Conservation (phyloP, 2,329 filamentous ascomycete species). For the Pyrenophora graminea region DNA sequence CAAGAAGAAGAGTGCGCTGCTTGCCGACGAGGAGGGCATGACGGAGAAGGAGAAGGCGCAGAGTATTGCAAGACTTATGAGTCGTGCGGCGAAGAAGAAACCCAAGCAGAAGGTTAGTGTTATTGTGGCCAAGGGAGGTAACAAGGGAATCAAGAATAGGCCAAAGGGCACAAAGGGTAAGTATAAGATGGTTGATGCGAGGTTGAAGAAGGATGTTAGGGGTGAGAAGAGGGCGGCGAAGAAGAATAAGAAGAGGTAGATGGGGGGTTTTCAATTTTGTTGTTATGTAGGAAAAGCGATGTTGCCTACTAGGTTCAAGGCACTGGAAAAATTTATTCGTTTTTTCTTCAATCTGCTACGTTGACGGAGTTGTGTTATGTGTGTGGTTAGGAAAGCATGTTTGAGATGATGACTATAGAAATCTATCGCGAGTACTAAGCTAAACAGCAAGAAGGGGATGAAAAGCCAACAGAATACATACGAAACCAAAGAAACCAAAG, state of each 20-base stretch:
- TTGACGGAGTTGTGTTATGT: too few species aligned
- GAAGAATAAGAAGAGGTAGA: constrained; percentile 61
- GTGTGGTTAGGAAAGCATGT: too few species aligned
- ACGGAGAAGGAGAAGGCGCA: constrained; percentile 95
- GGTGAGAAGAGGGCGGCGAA: constrained; percentile 81
- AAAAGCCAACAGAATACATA: too few species aligned
- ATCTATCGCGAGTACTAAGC: too few species aligned
- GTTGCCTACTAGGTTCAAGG: too few species aligned
- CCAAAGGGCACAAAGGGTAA: constrained; percentile 92
- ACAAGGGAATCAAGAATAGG: constrained; percentile 82
- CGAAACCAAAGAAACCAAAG: too few species aligned
- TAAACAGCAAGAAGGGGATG: too few species aligned
- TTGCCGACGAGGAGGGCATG: constrained; percentile 87
- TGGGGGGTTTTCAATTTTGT: too few species aligned
- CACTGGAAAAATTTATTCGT: too few species aligned
- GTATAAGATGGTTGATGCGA: constrained; percentile 94
- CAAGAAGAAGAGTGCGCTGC: constrained; percentile 91
- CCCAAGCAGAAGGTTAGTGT: constrained; percentile 81
- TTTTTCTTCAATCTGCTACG: too few species aligned
- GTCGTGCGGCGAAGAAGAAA: constrained; percentile 82
- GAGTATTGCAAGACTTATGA: constrained; percentile 79
- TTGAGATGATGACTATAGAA: too few species aligned
- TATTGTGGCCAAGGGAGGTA: constrained; percentile 83
- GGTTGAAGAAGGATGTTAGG: constrained; percentile 95
- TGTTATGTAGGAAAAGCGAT: too few species aligned